Evolutionary conservation across 1,284 basidiomycete species (phyloP).

Genomic region (Mrakiaceae sp.): DNA sequence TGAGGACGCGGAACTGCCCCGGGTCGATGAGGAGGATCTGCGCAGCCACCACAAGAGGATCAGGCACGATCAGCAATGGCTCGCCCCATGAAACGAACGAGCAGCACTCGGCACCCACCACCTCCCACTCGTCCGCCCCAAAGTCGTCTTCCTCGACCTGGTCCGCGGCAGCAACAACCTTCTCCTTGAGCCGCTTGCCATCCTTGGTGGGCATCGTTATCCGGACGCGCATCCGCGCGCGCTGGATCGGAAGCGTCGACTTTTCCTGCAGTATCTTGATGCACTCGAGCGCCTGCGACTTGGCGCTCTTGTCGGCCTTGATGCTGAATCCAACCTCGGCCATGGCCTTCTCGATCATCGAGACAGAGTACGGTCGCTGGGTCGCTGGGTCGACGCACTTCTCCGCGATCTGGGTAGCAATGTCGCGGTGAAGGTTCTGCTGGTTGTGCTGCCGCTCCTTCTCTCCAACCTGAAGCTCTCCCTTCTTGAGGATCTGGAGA

Average conservation of each 20-base stretch:
- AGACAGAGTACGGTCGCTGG: constrained; percentile 79
- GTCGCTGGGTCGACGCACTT: constrained; percentile 90
- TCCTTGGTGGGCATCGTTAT: constrained; percentile 67
- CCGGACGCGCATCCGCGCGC: constrained; percentile 83
- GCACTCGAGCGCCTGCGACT: constrained; percentile 84
- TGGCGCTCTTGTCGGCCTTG: constrained; percentile 77
- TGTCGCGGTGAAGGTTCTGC: constrained; percentile 71
- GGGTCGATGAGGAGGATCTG: constrained; percentile 89
- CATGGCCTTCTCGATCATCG: constrained; percentile 98
- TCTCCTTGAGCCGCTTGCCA: constrained; percentile 58
- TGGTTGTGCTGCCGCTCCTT: constrained; percentile 91
- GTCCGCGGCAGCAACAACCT: constrained; percentile 61
- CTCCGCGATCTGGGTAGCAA: constrained; percentile 85
- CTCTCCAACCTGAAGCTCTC: constrained; percentile 93
- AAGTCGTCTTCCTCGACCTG: constrained; percentile 76
- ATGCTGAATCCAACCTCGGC: constrained; percentile 85
- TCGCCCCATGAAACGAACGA: not conserved
- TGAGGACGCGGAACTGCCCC: constrained; percentile 75
- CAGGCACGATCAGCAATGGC: constrained; percentile 2
- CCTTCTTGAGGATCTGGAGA: constrained; percentile 77
- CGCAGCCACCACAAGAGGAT: not conserved
- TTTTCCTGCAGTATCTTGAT: constrained; percentile 72
- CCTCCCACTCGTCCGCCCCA: constrained; percentile 70
- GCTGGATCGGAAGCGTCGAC: constrained; percentile 76
- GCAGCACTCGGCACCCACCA: constrained; percentile 45